Base-by-base conservation (phyloP, 768 basidiomycete species). In the Gloeopeniophorella convolvens region DNA sequence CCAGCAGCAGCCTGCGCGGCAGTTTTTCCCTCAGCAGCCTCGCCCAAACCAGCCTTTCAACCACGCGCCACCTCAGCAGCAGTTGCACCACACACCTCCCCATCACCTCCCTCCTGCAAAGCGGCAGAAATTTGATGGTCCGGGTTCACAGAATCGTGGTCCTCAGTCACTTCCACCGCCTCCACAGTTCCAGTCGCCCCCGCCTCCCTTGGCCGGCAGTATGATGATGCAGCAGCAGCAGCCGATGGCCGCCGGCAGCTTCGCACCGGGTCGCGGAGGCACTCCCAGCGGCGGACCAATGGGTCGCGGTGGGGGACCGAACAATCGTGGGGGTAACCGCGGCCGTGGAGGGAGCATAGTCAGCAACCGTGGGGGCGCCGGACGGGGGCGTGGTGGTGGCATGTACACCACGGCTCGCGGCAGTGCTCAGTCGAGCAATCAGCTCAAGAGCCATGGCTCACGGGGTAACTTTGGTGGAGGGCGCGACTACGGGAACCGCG, bases 51-150 rank as follows among this genome's bases (percentile, higher is more conserved):
- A 69, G 41, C 77, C 73, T 27, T 64, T 51, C 33, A 26, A 61
- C 42, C 58, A 61, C 48, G 58, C 55, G 12, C 56, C 56, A 31
- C 63, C 63, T 24, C 62, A 57, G 41, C 77, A 76, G 42, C 68
- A 64, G 47, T 45, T 71, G 20, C 75, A 83, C 56, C 85, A 89
- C 56, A 70, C 79, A 0, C 78, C 84, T 9, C 83, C 84, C 30
- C 86, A 87, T 59, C 85, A 89, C 61, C 72, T 83, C n/a, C 93
- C 93, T 8, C 92, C 93, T 3, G 91, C 91, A 1, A 96, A 96
- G 66, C 74, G 93, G 45, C 90, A 84, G 59, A 79, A 91, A 35
- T 93, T 93, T 62, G 93, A 95, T 34, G 50, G 48, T 20, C 42
- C 57, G n/a, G 46, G 54, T 23, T 5, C 48, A 35, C 55, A 48